Evolutionary conservation across 2,329 filamentous ascomycete species (phyloP), one percentile per base, ranked within the genome.

Genomic region (Helicocarpus griseus): DNA sequence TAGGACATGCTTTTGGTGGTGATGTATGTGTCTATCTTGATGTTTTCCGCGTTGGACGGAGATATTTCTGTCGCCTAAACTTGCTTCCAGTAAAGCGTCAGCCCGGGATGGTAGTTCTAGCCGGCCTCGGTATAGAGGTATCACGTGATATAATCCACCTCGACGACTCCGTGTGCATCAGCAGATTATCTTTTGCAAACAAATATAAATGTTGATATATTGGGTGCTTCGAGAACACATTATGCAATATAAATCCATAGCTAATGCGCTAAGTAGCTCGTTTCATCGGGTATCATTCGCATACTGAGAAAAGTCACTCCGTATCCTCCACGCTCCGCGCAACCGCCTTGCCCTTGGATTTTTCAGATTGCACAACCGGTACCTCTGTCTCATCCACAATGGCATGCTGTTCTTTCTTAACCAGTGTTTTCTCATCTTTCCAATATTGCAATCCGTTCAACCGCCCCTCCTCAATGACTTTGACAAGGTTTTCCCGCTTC

Each of bases 361-460:
- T 40, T 26, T 21, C 22, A 44, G 24, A 17, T 17, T 35, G 44
- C 11, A 33, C 29, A n/a, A 11, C 28, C 29, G 29, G 17, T 9
- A 33, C 19, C 11, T 11, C 13, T 35, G 3, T 29, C 19, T 29
- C 11, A 17, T 6, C 44, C 14, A 5, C 14, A 13, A 22, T n/a
- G 4, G 6, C 28, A n/a, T 14, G 9, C 13, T 29, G 11, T 11
- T 22, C 11, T 11, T 35, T 19, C 21, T 11, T 21, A 35, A 19
- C 11, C 11, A 35, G 6, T 21, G 29, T 11, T 17, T 35, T 46
- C 13, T 21, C 19, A 63, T 95, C 87, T 63, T 86, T 90, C 85
- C 91, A 95, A 64, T 89, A 94, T 48, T 94, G 88, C 5, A 95
- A 73, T 54, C 79, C 83, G 52, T 83, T 83, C 47, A 95, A 85